Evolutionary conservation across 1,284 basidiomycete species (phyloP), one percentile per base, ranked within the genome.

Genomic region (Xerocomus amazonicus): DNA sequence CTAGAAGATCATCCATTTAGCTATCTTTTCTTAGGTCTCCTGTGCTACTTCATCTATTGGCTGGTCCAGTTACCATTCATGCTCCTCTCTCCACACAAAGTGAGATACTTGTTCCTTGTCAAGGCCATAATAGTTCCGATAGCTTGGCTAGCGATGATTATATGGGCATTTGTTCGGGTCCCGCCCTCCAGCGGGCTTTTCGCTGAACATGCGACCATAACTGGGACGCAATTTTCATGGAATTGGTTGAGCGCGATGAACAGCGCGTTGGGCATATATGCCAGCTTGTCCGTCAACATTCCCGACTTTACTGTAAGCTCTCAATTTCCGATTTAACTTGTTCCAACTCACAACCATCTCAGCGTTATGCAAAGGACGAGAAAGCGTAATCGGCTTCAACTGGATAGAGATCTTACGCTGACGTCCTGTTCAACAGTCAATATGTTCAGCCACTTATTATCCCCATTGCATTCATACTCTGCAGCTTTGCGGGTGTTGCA

Each of bases 31-130:
- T 64, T 70, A 26, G 75, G 73, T 6, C 72, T 81, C 55, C 62
- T 78, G 44, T 80, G 78, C 56, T 84, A 83, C 69, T 75, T 85
- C 70, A 60, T 87, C 45, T 84, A 79, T 69, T 84, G 82, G 83
- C 63, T 82, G 31, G 70, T 81, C 40, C 76, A 80, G 60, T 70
- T 80, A 52, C 84, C 84, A 0, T 78, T 85, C 65, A 71, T 83
- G 65, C 70, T 86, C 43, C 69, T 84, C 51, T 79, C 83, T 46
- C 80, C 83, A 12, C 76, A 80, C 51, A 72, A 74, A 60, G 72
- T 87, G 47, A 78, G 77, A 32, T 82, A 75, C 72, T 62, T 87
- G 6, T 87, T 87, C 71, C 63, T 79, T 47, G 67, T 73, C 55
- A 87, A 87, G 62, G 77, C 78, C 3, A 56, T 76, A 19, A 57